Conservation (phyloP, 192 early-diverging fungal species). For the Gorgonomyces haynaldii region DNA sequence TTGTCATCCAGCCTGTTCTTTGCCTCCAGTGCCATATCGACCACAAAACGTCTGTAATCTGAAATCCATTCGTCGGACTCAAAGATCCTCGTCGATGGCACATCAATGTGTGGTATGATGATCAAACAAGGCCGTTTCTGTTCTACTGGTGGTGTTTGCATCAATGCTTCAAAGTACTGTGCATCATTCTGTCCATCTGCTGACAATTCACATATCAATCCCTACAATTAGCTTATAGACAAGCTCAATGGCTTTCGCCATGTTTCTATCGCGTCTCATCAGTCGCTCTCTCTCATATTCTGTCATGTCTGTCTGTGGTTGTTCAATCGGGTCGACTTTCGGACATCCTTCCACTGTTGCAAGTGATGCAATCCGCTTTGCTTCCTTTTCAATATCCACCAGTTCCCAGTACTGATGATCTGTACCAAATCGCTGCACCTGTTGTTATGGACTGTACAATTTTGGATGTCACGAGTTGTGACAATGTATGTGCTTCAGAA, state of each 20-base stretch:
- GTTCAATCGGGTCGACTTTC: too few species aligned
- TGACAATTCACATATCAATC: too few species aligned
- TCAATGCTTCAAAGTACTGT: constrained; percentile 8
- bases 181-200: too few species aligned
- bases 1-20: constrained; percentile 11
- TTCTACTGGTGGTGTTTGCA: constrained; percentile 6
- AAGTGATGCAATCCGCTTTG: too few species aligned
- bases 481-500: constrained; percentile 44
- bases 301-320: too few species aligned
- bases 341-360: too few species aligned
- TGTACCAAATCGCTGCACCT: constrained; percentile 70
- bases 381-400: constrained; percentile 30
- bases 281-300: too few species aligned
- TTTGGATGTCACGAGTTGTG: constrained; percentile 56
- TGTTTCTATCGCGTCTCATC: too few species aligned
- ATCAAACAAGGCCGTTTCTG: constrained; percentile 7
- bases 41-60: constrained; percentile 18
- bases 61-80: constrained; percentile 10
- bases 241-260: too few species aligned
- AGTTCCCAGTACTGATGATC: constrained; percentile 75
- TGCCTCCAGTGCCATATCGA: constrained; percentile 12
- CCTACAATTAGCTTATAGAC: too few species aligned
- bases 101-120: constrained; percentile 23
- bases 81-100: constrained; percentile 18
- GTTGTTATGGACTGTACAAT: constrained; percentile 6